phyloP scores from a whole-genome alignment of 140 eudicot genomes.

The Bidens hawaiensis region DNA sequence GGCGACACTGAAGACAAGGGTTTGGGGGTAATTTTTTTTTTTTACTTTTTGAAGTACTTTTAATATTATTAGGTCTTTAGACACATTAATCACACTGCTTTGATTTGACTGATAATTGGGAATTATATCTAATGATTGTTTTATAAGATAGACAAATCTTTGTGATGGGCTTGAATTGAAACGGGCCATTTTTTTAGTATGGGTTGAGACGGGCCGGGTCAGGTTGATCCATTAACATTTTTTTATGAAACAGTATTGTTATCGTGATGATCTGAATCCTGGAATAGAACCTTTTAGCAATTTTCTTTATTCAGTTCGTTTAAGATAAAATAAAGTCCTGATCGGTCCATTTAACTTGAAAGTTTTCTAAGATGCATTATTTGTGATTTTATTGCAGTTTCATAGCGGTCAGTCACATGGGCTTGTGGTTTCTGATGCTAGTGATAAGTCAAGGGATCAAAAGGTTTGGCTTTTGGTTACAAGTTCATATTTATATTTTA shows the following conservation, averaged over 20 bases:
- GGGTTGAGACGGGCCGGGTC: neutral
- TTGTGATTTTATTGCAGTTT: constrained; percentile 45
- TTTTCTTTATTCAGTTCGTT: neutral
- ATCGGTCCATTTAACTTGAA: constrained; percentile 8
- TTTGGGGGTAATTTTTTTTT: constrained; percentile 42
- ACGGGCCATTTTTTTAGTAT: neutral
- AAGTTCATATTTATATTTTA: neutral
- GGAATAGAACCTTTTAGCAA: neutral
- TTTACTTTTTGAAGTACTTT: constrained; percentile 1
- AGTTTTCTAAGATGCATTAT: constrained; percentile 7
- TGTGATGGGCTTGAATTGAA: too few relatives aligned
- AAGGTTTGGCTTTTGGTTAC: constrained; percentile 41
- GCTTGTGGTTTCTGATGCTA: constrained; percentile 75
- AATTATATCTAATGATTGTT: neutral
- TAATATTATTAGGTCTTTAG: neutral
- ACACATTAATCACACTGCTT: neutral
- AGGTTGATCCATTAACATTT: neutral
- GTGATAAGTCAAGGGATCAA: constrained; percentile 94
- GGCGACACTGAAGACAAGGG: constrained; percentile 82
- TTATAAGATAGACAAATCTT: neutral
- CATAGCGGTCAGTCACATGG: constrained; percentile 44
- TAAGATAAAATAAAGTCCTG: neutral
- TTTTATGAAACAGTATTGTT: neutral
- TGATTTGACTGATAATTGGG: neutral
- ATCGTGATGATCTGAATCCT: neutral